Conservation (phyloP, 2,329 filamentous ascomycete species). For the Botrytis porri region DNA sequence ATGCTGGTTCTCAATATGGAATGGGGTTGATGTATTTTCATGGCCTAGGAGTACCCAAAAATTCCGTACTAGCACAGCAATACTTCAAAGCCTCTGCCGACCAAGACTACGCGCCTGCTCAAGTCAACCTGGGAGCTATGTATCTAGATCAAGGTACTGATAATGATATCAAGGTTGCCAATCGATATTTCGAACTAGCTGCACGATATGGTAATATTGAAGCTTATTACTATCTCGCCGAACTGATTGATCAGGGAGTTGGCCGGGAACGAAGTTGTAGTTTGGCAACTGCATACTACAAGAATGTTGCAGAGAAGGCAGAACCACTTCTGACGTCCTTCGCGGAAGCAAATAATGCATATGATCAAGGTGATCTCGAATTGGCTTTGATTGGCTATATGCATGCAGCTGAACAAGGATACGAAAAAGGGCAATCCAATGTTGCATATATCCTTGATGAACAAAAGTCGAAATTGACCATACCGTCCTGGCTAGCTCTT, state of each 20-base stretch:
- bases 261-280: slow-evolving; percentile 64
- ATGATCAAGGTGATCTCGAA: slow-evolving; percentile 61
- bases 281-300: slow-evolving; percentile 66
- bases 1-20: slow-evolving; percentile 66
- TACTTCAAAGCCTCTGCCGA: slow-evolving; percentile 66
- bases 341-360: slow-evolving; percentile 64
- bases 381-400: slow-evolving; percentile 63
- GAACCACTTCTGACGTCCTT: slow-evolving; percentile 60
- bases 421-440: slow-evolving; percentile 67
- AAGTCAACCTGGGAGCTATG: slow-evolving; percentile 63
- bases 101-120: slow-evolving; percentile 63
- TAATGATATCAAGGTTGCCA: slow-evolving; percentile 48
- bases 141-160: slow-evolving; percentile 64
- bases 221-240: slow-evolving; percentile 70
- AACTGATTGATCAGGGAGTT: slow-evolving; percentile 63
- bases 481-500: slow-evolving; percentile 41
- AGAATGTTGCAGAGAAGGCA: slow-evolving; percentile 56
- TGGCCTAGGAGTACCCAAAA: slow-evolving; percentile 60
- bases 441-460: slow-evolving; percentile 70
- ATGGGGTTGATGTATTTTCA: slow-evolving; percentile 69
- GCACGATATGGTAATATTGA: slow-evolving; percentile 67
- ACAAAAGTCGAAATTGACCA: slow-evolving; percentile 51
- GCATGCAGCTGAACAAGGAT: slow-evolving; percentile 73
- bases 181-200: slow-evolving; percentile 68
- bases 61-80: slow-evolving; percentile 59